Evolutionary conservation across 441 rosid species (phyloP), one percentile per base, ranked within the genome.

Genomic region (Erysimum pusillum): DNA sequence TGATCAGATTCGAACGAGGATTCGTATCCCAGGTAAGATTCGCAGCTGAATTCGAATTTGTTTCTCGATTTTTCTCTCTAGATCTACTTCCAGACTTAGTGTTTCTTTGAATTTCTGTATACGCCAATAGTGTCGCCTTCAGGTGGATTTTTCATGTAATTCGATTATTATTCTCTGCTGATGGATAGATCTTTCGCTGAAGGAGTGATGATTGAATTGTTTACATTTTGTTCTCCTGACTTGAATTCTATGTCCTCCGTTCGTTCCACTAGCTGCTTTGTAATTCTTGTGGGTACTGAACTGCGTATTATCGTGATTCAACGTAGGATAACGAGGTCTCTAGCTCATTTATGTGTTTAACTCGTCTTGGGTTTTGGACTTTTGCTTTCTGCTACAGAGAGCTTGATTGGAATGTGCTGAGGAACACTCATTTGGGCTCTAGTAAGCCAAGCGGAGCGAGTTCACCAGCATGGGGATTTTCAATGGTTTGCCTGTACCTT

Each of bases 401-500:
- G 78, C 35, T 70, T 77, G 72, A 51, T 61, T 85, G 69, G 80
- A 60, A 82, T 81, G 83, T 73, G 67, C 61, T 81, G 79, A 85
- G 70, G 73, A 63, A 15, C 25, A 60, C 73, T 58, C 7, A n/a
- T 59, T 76, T 65, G 44, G 58, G 68, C 78, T 77, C 67, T 34
- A 57, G 18, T 39, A 63, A 76, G 51, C 74, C 76, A 63, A 62
- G 59, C 73, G 79, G 57, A 58, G 67, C 9, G 69, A 77, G 67
- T 65, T 60, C 11, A 0, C 32, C 42, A 63, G 56, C 34, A 94
- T 96, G 99, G 91, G 94, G 56, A 75, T 89, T 73, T 94, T 94
- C 56, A 91, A 92, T 80, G 97, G 91, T 81, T 82, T 96, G 88
- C 99, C 98, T 12, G 90, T 96, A 67, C 92, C 98, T 69, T 87